Percentiles rank a stretch among this genome's conserved stretches.
Conservation (phyloP, 768 basidiomycete species). For the Paxillus ammoniavirescens region DNA sequence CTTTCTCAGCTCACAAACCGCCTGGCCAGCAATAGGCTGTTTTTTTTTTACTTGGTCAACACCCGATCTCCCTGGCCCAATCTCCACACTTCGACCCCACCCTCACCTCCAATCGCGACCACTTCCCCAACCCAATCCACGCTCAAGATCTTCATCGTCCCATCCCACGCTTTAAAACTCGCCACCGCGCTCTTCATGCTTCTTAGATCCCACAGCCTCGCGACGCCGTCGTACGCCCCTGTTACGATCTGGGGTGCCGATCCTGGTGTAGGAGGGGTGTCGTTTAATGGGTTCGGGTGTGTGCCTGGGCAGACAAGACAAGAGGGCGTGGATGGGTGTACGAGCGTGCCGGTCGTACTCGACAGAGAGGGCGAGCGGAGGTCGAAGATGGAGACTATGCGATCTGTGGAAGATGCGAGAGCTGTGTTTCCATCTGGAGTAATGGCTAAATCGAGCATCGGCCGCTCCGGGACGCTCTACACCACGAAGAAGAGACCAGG, state of each 20-base stretch:
- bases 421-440: slow-evolving; percentile 42
- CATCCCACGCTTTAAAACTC: slow-evolving; percentile 60
- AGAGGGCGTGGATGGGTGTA: slow-evolving; percentile 67
- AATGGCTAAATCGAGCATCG: slow-evolving; percentile 64
- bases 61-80: slow-evolving; percentile 33
- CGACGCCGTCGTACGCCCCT: slow-evolving; percentile 77
- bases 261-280: neutral
- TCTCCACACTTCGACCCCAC: slow-evolving; percentile 65
- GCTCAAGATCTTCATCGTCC: slow-evolving; percentile 53
- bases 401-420: slow-evolving; percentile 70
- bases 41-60: slow-evolving; percentile 1
- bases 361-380: slow-evolving; percentile 45
- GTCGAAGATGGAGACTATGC: slow-evolving; percentile 71
- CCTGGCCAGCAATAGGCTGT: no score
- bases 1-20: neutral
- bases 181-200: slow-evolving; percentile 65
- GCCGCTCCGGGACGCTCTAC: slow-evolving; percentile 69
- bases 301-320: slow-evolving; percentile 40
- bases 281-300: neutral
- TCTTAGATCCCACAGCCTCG: slow-evolving; percentile 76
- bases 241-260: slow-evolving; percentile 55
- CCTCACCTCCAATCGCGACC: slow-evolving; percentile 61
- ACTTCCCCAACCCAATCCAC: slow-evolving; percentile 58
- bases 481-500: neutral
- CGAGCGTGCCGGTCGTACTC: slow-evolving; percentile 42